phyloP scores from a whole-genome alignment of 2,329 filamentous ascomycete species.

The Pseudogymnoascus sp. region DNA sequence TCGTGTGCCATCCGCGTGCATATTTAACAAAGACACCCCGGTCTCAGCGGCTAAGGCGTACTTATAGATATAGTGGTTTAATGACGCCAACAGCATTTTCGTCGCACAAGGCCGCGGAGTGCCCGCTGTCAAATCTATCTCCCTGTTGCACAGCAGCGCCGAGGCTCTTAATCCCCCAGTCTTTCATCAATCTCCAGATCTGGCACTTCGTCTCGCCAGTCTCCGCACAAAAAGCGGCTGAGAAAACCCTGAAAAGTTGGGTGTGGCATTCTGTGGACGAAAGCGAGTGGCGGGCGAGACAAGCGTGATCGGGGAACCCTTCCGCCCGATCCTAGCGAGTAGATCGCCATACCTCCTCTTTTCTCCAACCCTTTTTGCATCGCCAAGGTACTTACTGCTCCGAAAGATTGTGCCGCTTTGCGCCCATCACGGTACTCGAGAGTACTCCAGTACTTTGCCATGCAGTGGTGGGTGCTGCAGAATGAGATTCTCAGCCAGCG shows the following conservation, averaged over 20 bases:
- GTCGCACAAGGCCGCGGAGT: background rate
- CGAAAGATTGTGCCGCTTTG: background rate
- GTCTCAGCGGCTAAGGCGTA: background rate
- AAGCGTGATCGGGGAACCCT: background rate
- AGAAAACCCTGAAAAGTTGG: background rate
- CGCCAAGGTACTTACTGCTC: background rate
- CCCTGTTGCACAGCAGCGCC: slow-evolving; percentile 3
- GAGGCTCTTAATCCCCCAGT: background rate
- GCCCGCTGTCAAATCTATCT: slow-evolving; percentile 1
- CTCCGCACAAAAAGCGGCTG: background rate
- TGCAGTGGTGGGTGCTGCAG: background rate
- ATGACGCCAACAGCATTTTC: background rate
- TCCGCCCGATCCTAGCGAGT: slow-evolving; percentile 4
- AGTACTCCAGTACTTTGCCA: background rate
- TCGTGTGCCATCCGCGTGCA: background rate
- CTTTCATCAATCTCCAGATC: background rate
- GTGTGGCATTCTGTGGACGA: background rate
- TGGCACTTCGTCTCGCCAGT: background rate
- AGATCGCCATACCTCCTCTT: background rate
- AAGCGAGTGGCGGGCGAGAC: background rate
- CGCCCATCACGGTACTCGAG: background rate
- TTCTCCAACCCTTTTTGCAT: slow-evolving; percentile 1
- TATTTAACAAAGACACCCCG: background rate
- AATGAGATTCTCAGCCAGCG: background rate
- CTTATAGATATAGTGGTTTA: background rate